phyloP scores from a whole-genome alignment of 1,284 basidiomycete genomes.

The Malassezia globosa region DNA sequence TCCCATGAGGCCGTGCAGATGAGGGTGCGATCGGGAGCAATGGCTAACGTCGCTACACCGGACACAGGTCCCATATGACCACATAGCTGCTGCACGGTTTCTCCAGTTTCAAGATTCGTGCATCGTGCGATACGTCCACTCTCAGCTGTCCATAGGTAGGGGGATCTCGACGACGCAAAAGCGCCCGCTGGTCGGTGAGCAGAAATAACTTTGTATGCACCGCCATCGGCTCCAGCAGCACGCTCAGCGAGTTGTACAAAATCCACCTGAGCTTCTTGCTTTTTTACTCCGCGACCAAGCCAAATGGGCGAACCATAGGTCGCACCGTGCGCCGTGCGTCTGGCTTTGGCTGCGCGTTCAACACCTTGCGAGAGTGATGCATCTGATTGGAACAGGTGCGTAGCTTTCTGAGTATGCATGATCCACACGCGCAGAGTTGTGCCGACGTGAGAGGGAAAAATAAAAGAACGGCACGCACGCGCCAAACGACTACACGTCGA shows the following conservation, averaged over 20 bases:
- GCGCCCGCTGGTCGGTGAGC: background rate
- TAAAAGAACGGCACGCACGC: background rate
- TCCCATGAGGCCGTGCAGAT: conserved; percentile 20
- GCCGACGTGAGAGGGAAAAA: too few species aligned
- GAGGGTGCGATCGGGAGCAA: conserved; percentile 1
- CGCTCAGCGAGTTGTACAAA: conserved; percentile 4
- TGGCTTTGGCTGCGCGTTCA: conserved; percentile 16
- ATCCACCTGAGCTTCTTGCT: background rate
- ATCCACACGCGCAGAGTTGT: too few species aligned
- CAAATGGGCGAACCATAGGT: conserved; percentile 19
- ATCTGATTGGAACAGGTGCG: conserved; percentile 22
- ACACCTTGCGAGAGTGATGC: conserved; percentile 16
- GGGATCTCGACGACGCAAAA: background rate
- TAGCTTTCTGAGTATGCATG: conserved; percentile 10
- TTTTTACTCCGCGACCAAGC: conserved; percentile 10
- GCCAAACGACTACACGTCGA: too few species aligned
- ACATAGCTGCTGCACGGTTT: conserved; percentile 5
- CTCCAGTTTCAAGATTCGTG: conserved; percentile 14
- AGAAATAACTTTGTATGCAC: conserved; percentile 9
- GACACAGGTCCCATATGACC: conserved; percentile 19
- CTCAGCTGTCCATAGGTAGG: conserved; percentile 15
- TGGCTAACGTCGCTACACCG: conserved; percentile 5
- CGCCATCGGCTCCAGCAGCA: conserved; percentile 16
- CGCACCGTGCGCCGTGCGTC: conserved; percentile 14
- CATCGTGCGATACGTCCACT: conserved; percentile 12